phyloP scores from a whole-genome alignment of 2,329 filamentous ascomycete genomes.

The Clarireedia paspali region DNA sequence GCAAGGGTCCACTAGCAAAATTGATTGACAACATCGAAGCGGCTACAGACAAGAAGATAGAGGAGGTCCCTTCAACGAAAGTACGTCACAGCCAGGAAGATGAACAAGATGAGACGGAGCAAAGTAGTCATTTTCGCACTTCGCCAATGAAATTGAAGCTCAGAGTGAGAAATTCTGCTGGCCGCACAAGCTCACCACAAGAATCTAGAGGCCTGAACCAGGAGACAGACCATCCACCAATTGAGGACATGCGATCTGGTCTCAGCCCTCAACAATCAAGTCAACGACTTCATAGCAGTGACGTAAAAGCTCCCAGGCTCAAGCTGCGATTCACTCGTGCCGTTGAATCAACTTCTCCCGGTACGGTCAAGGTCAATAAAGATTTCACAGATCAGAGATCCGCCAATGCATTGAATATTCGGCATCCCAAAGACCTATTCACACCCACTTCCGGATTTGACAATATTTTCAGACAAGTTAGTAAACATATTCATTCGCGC shows the following conservation, averaged over 20 bases:
- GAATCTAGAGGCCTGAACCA: constrained; percentile 18
- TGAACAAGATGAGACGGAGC: neutral
- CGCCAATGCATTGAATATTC: constrained; percentile 21
- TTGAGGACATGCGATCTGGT: neutral
- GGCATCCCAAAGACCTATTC: constrained; percentile 27
- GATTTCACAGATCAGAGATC: constrained; percentile 16
- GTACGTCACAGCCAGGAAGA: neutral
- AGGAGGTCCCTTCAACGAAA: neutral
- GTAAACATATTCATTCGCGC: constrained; percentile 22
- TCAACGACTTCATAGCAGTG: constrained; percentile 1
- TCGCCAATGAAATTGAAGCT: constrained; percentile 20
- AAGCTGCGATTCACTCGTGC: constrained; percentile 25
- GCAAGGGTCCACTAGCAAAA: neutral
- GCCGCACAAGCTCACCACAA: constrained; percentile 13
- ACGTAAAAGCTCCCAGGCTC: constrained; percentile 20
- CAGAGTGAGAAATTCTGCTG: constrained; percentile 8
- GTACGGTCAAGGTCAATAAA: constrained; percentile 25
- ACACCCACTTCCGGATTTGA: constrained; percentile 23
- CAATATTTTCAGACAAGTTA: constrained; percentile 26
- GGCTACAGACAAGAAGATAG: neutral
- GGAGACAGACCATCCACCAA: constrained; percentile 15
- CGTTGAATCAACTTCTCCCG: constrained; percentile 21
- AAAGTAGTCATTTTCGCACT: neutral
- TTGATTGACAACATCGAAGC: neutral
- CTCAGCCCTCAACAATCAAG: constrained; percentile 7